Evolutionary conservation across 768 basidiomycete species (phyloP).

Genomic region (Cyathus striatus): DNA sequence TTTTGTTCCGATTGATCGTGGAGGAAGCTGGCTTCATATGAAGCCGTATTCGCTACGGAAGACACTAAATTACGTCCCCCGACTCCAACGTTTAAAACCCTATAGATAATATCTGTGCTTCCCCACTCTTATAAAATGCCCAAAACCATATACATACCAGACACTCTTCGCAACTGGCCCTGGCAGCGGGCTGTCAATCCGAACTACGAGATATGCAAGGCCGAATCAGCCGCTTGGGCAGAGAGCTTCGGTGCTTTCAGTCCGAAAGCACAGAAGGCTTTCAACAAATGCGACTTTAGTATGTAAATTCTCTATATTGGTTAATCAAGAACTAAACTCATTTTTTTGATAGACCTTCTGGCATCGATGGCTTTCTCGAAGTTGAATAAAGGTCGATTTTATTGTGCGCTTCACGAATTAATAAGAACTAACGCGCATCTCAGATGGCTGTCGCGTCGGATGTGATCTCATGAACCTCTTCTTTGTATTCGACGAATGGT

Average conservation of each 20-base stretch:
- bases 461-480: constrained; percentile 50
- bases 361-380: constrained; percentile 33
- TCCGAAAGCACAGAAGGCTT: constrained; percentile 28
- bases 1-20: too few species aligned
- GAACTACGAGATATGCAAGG: constrained; percentile 25
- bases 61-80: too few species aligned
- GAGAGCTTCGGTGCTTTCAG: constrained; percentile 28
- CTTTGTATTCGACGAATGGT: constrained; percentile 46
- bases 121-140: too few species aligned
- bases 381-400: constrained; percentile 21
- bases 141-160: constrained; percentile 20
- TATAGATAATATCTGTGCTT: too few species aligned
- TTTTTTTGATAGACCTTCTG: constrained; percentile 21
- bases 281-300: constrained; percentile 39
- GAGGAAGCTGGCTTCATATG: too few species aligned
- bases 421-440: neutral
- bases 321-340: neutral
- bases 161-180: constrained; percentile 37
- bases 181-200: constrained; percentile 36
- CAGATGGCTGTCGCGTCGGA: constrained; percentile 19
- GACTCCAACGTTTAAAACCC: too few species aligned
- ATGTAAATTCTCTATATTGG: constrained; percentile 7
- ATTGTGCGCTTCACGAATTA: neutral
- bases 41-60: too few species aligned
- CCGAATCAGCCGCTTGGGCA: constrained; percentile 31